Base-by-base conservation (phyloP, 169 alveolate genomes). In the Plasmodium inui region DNA sequence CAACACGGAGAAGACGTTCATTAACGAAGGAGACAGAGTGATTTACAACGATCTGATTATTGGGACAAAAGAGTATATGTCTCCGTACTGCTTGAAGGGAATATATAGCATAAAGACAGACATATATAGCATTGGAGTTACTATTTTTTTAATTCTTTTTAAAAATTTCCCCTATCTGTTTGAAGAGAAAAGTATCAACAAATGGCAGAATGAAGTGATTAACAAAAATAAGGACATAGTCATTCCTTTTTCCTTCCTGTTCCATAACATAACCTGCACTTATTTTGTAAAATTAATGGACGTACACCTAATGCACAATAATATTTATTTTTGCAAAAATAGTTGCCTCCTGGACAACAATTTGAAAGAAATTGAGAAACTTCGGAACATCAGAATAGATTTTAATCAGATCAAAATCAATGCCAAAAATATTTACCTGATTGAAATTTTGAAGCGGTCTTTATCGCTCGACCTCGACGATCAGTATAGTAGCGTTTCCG, bases 31-130 rank as follows among this genome's bases (percentile, higher is more conserved):
- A 14, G 94, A 88, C 5, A 88, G 67, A 67, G 37, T 88, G 22
- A 61, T 79, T 39, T 79, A 79, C 34, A 88, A 79, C 50, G 94
- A 88, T 79, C 71, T 88, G 55, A 88, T 88, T 10, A 79, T 88
- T 19, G 94, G 94, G 50, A 88, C 94, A 28, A 88, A 88, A 67
- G 94, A 88, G 50, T 88, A 88, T 61, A 88, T 88, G 85, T 88
- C 94, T 17, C 94, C 94, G 3, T 30, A 79, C 34, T 88, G 94
- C 37, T 80, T 88, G 46, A 88, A 79, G 73, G 94, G 94, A 22
- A 76, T 79, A 61, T 88, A 88, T 53, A 88, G 94, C 71, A 79
- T 57, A 61, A 88, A 46, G 41, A 88, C 94, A 34, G 94, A 88
- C 46, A 88, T 88, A 37, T 88, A 88, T 30, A 88, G 94, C 46